Evolutionary conservation across 371 early-diverging fungal species (phyloP).

Genomic region (Mucor velutinosus): DNA sequence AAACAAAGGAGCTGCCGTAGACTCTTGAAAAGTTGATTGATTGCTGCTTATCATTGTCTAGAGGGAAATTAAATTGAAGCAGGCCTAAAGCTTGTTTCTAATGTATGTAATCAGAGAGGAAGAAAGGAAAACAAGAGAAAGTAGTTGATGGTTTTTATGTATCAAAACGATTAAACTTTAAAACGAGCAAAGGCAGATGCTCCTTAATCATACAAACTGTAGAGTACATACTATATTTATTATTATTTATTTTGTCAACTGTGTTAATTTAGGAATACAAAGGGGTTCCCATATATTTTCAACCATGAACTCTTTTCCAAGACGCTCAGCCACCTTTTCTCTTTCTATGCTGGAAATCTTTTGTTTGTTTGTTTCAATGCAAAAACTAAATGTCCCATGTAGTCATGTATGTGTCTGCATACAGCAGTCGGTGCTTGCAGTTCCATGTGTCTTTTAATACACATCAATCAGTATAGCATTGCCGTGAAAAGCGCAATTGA

Average conservation of each 20-base stretch:
- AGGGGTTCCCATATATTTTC: not conserved
- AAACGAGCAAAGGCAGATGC: not conserved
- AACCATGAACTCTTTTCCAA: not conserved
- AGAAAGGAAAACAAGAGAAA: not conserved
- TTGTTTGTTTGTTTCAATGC: not conserved
- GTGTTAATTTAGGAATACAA: not conserved
- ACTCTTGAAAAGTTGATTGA: conserved; percentile 8
- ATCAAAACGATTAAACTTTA: not conserved
- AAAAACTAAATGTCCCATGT: no score
- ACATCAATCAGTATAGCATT: not conserved
- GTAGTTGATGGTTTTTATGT: not conserved
- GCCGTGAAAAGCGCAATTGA: not conserved
- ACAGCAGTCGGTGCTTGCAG: not conserved
- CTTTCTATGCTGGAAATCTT: not conserved
- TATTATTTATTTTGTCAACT: conserved; percentile 1
- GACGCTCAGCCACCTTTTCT: not conserved
- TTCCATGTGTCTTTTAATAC: not conserved
- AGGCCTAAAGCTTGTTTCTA: not conserved
- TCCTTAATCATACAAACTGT: not conserved
- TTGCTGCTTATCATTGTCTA: conserved; percentile 1
- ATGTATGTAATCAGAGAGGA: not conserved
- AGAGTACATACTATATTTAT: not conserved
- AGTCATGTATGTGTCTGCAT: not conserved
- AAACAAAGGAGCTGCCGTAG: conserved; percentile 2
- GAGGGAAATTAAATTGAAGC: not conserved